These are phyloP conservation scores for Tylopilus cervinicoccineus DNA, from an alignment of 768 basidiomycete species.

Conservation along the genomic window DNA sequence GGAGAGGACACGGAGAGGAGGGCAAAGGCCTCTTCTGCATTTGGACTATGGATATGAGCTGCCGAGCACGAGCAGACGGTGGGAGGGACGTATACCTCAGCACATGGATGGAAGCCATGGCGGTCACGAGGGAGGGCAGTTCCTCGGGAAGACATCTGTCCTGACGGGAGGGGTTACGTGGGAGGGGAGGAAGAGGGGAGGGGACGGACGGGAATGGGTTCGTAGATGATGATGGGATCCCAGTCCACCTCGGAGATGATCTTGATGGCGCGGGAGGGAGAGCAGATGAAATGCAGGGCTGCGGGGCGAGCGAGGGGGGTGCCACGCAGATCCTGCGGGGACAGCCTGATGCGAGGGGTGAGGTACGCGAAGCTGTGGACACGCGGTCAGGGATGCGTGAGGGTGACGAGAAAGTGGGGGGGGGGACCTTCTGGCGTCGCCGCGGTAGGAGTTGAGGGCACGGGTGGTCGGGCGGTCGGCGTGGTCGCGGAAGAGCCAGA, in stretches of 20 bases:
- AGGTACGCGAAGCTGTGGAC: constrained; percentile 68
- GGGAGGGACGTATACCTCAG: constrained; percentile 49
- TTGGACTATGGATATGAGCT: constrained; percentile 51
- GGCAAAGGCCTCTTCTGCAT: constrained; percentile 77
- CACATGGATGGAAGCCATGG: constrained; percentile 58
- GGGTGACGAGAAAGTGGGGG: constrained; percentile 6
- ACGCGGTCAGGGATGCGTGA: constrained; percentile 9
- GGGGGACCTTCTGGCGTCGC: constrained; percentile 64
- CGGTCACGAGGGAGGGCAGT: constrained; percentile 57
- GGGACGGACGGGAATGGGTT: constrained; percentile 76
- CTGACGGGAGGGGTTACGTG: constrained; percentile 33
- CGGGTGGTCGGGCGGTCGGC: constrained; percentile 57
- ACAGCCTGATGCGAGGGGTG: constrained; percentile 66
- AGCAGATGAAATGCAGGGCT: constrained; percentile 81
- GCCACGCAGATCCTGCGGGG: constrained; percentile 59
- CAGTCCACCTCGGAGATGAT: constrained; percentile 71
- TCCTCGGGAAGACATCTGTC: constrained; percentile 78
- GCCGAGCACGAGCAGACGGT: neutral
- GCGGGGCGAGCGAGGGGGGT: constrained; percentile 50
- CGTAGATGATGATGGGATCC: constrained; percentile 69
- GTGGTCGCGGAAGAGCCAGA: constrained; percentile 76
- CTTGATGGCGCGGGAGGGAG: constrained; percentile 62
- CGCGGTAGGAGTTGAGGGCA: constrained; percentile 69
- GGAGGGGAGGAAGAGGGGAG: neutral
- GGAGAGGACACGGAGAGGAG: constrained; percentile 53